Evolutionary conservation across 805 yeast species (phyloP), one percentile per base, ranked within the genome.

Genomic region (Sporopachydermia quercuum): DNA sequence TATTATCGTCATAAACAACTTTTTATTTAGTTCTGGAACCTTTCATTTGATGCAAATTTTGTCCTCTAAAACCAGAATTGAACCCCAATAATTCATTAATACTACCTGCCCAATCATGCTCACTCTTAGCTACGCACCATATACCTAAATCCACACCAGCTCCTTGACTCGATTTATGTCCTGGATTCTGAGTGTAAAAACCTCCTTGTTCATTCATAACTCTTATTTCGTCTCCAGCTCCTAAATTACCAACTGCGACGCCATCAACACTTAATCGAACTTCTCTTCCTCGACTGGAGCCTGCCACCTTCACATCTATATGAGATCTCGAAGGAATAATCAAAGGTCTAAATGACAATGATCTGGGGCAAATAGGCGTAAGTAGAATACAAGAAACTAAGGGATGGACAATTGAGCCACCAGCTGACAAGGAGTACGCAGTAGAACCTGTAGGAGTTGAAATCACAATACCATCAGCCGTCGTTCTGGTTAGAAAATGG

Each of bases 391-490:
- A 78, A 13, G 85, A 79, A 5, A 87, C 94, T 39, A 76, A 60
- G 0, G 97, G 96, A 47, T 87, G 93, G 1, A 84, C 89, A 43
- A 87, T 87, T 11, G 94, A 76, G 1, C 97, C 97, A 11, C 97
- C 96, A 1, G 94, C 74, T 18, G 84, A 73, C 39, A 87, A 62
- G 1, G 94, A 82, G 53, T 87, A 87, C 0, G 96, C 96, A 0
- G 96, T 87, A 5, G 94, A 83, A 0, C 97, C 97, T 0, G 96
- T 87, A 14, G 97, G 97, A 0, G 96, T 82, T 2, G 91, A 70
- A 37, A 85, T 66, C 3, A 77, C 73, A 5, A 87, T 69, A 33
- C 97, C 97, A 57, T 89, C 97, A 1, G 93, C 95, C 0, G 89
- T 81, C 3, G 96, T 86, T 40, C 87, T 73, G 4, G 97, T 89